phyloP scores from a whole-genome alignment of 306 rosid genomes.

The Inga leiocalycina region DNA sequence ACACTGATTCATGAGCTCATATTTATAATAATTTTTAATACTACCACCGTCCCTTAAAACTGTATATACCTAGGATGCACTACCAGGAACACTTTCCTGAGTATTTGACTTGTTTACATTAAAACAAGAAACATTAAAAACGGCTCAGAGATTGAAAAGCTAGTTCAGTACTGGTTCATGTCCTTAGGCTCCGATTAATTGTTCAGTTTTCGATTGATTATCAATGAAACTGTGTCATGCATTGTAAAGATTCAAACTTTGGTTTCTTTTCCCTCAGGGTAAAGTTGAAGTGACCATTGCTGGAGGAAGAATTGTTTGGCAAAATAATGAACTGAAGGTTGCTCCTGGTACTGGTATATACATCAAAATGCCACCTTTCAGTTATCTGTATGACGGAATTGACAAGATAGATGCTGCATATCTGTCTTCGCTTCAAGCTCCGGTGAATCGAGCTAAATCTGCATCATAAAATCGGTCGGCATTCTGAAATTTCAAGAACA shows the following conservation, averaged over 20 bases:
- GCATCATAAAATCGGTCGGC: slow-evolving; percentile 32
- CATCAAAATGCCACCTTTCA: slow-evolving; percentile 69
- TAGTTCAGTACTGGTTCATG: background rate
- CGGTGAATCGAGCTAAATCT: slow-evolving; percentile 59
- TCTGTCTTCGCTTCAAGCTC: slow-evolving; percentile 74
- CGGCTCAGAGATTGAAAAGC: background rate
- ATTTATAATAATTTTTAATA: no score
- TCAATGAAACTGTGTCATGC: background rate
- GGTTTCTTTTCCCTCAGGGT: slow-evolving; percentile 59
- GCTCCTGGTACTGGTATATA: slow-evolving; percentile 81
- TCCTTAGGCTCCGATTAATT: background rate
- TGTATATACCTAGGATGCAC: background rate
- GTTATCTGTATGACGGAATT: slow-evolving; percentile 68
- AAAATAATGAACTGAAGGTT: slow-evolving; percentile 73
- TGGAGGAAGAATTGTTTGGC: slow-evolving; percentile 94
- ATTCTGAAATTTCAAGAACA: background rate
- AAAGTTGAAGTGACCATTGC: slow-evolving; percentile 89
- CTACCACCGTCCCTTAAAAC: background rate
- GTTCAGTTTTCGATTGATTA: background rate
- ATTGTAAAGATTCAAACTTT: slow-evolving; percentile 13
- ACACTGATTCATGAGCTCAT: background rate
- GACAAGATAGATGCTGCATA: slow-evolving; percentile 65
- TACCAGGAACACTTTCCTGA: background rate
- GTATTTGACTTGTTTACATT: background rate
- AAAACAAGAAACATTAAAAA: background rate